Evolutionary conservation across 2,329 filamentous ascomycete genomes (phyloP), one percentile per base, ranked within the genome.

Genomic region (Neurospora crassa): DNA sequence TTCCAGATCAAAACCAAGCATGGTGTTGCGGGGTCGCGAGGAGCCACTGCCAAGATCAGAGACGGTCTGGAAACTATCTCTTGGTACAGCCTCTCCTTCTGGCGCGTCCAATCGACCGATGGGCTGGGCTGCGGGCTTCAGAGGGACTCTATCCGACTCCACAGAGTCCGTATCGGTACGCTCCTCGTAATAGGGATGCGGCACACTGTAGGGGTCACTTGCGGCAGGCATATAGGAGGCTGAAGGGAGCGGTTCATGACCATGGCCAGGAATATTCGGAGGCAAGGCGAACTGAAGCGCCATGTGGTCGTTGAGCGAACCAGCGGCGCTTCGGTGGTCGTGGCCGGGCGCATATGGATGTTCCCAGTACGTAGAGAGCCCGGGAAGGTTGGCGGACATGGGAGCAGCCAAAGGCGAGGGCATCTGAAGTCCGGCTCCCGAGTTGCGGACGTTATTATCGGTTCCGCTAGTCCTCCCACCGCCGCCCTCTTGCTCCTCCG

Each of bases 81-180:
- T 82, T 41, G 82, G 79, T 69, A 82, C 81, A 16, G 81, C 77
- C 20, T 85, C 84, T 5, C 78, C 75, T 20, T 79, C 79, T 6
- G 80, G 74, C 5, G 76, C 80, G 20, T 84, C 81, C 43, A 87
- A 78, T 16, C 84, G 81, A 20, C 86, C 84, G 6, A 88, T 89
- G 6, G 88, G 85, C 75, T 87, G 84, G 37, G 84, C 85, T 59
- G 83, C 79, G n/a, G 83, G 82, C 16, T 87, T 87, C 69, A 91
- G 81, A 37, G 89, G 89, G 16, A 87, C 83, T 53, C 82, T 82
- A 77, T 91, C 89, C 7, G 88, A 89, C 73, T 90, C 86, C 67
- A 83, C 80, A 70, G 82, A 84, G 70, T 82, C 81, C 45, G 79
- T 78, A 41, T 80, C 78, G 40, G 80, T 73, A 10, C 79, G 76